Conservation (phyloP, 2,329 filamentous ascomycete genomes). For the Sporothrix brasiliensis region DNA sequence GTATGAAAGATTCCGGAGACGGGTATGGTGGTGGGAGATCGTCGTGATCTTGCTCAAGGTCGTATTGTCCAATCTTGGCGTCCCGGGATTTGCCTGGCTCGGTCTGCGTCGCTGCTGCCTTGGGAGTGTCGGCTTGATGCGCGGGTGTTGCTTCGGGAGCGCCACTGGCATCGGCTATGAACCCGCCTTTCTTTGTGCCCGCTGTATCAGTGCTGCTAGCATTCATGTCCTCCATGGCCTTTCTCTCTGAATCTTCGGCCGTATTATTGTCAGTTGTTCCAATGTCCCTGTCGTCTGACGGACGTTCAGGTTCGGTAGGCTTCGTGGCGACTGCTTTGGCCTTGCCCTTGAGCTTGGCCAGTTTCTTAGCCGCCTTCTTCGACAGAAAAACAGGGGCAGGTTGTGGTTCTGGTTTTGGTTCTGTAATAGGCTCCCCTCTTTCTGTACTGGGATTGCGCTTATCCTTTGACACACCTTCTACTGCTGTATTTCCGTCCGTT, state of each 20-base stretch:
- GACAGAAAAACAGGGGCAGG: background rate
- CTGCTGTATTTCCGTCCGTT: background rate
- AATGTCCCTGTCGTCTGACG: background rate
- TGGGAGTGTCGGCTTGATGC: background rate
- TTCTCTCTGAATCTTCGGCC: background rate
- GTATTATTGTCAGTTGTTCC: background rate
- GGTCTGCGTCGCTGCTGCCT: background rate
- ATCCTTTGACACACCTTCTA: background rate
- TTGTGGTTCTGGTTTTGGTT: background rate
- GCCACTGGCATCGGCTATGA: background rate
- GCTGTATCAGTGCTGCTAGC: too few species aligned
- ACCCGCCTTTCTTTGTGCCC: background rate
- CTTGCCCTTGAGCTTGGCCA: conserved; percentile 27
- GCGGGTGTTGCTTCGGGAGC: background rate
- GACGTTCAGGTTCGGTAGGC: background rate
- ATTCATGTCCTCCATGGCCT: background rate
- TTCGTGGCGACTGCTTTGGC: background rate
- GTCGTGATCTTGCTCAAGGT: conserved; percentile 21
- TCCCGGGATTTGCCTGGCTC: background rate
- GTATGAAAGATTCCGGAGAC: conserved; percentile 15
- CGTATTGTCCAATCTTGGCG: conserved; percentile 12
- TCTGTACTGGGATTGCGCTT: too few species aligned
- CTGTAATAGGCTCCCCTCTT: background rate
- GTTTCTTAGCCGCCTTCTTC: conserved; percentile 21
- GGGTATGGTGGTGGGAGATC: conserved; percentile 32